Percentiles rank a stretch among this genome's conserved stretches.
phyloP scores from a whole-genome alignment of 192 early-diverging fungal genomes.

The Lunasporangiospora selenospora region DNA sequence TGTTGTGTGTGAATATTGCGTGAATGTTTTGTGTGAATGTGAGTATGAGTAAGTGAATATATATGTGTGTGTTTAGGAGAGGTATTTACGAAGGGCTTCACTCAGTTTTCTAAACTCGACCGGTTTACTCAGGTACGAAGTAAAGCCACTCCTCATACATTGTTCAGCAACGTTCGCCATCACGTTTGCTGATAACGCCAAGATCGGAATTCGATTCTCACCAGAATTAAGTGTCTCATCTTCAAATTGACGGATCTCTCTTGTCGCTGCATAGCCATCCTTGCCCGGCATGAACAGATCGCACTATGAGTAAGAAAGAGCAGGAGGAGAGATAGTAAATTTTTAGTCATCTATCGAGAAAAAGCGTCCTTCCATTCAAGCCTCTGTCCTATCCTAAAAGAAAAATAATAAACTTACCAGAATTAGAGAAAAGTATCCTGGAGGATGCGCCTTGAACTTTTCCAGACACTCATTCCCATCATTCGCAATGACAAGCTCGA shows the following conservation, averaged over 20 bases:
- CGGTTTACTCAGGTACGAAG: slow-evolving; percentile 63
- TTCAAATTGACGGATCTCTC: slow-evolving; percentile 61
- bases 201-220: slow-evolving; percentile 55
- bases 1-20: too few species aligned
- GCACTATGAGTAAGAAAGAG: slow-evolving; percentile 31
- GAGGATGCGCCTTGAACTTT: slow-evolving; percentile 49
- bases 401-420: slow-evolving; percentile 39
- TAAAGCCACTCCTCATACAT: slow-evolving; percentile 57
- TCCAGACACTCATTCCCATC: slow-evolving; percentile 58
- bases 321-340: slow-evolving; percentile 1
- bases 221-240: slow-evolving; percentile 19
- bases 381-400: too few species aligned
- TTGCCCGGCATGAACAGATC: slow-evolving; percentile 67
- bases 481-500: slow-evolving; percentile 52
- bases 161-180: slow-evolving; percentile 60
- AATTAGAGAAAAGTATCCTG: slow-evolving; percentile 54
- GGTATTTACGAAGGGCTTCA: slow-evolving; percentile 51
- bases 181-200: slow-evolving; percentile 64
- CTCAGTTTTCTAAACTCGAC: slow-evolving; percentile 58
- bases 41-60: too few species aligned
- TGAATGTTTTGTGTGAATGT: too few species aligned
- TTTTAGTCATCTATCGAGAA: too few species aligned
- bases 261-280: slow-evolving; percentile 63
- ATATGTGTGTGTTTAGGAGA: too few species aligned
- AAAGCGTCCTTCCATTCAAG: too few species aligned